Conservation (phyloP, 345 rosid genomes). For the Populus ilicifolia region DNA sequence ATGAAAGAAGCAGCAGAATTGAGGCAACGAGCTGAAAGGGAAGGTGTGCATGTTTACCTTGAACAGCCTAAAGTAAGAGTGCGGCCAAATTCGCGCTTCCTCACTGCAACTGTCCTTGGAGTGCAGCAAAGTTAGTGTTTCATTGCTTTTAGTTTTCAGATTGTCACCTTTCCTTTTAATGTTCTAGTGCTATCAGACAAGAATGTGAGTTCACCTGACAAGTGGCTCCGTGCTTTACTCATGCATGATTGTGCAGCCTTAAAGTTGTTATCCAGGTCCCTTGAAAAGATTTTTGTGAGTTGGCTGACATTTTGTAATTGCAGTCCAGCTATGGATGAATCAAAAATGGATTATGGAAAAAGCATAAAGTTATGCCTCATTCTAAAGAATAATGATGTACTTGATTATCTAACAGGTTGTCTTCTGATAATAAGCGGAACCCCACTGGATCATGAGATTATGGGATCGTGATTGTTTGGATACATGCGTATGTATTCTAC, state of each 20-base stretch:
- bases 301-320: background rate
- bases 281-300: background rate
- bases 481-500: background rate
- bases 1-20: conserved; percentile 92
- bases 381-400: background rate
- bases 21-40: conserved; percentile 68
- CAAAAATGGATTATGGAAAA: background rate
- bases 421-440: background rate
- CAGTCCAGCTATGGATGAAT: background rate
- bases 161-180: background rate
- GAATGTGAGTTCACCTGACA: background rate
- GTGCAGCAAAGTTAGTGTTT: conserved; percentile 68
- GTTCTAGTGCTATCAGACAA: background rate
- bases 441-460: background rate
- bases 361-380: background rate
- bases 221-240: no score
- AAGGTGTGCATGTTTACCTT: conserved; percentile 77
- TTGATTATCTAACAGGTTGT: background rate
- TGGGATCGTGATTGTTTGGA: background rate
- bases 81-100: conserved; percentile 85
- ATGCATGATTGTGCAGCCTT: background rate
- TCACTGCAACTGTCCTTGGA: conserved; percentile 84
- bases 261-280: background rate
- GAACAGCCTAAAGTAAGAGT: conserved; percentile 53
- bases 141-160: background rate